These are phyloP conservation scores for Solanum pimpinellifolium DNA, from an alignment of 257 asterid genomes.

Conservation along the genomic window DNA sequence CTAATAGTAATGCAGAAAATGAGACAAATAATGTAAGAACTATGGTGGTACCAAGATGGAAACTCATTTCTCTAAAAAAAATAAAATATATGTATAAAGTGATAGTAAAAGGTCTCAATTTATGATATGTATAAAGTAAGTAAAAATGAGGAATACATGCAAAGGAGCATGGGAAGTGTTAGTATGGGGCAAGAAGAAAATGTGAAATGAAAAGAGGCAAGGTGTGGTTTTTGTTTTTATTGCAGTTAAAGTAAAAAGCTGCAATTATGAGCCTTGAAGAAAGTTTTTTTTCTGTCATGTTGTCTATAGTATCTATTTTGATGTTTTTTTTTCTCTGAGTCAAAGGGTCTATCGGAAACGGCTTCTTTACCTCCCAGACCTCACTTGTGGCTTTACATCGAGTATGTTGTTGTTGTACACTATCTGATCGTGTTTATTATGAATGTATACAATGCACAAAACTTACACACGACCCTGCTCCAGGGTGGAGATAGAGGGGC, in stretches of 20 bases:
- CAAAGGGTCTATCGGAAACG: not conserved
- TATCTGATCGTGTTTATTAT: not conserved
- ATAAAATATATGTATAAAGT: not conserved
- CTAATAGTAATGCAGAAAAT: slow-evolving; percentile 32
- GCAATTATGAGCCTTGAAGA: not conserved
- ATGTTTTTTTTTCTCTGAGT: not conserved
- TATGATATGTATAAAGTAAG: not conserved
- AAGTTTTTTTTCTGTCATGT: not conserved
- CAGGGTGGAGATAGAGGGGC: not conserved
- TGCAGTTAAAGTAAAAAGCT: not conserved
- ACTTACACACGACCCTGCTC: not conserved
- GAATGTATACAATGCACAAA: not conserved
- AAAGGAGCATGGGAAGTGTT: not conserved
- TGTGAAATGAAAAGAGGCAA: not conserved
- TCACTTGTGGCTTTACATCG: not conserved
- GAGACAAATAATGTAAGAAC: slow-evolving; percentile 31
- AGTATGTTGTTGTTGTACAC: not conserved
- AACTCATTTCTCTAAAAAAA: slow-evolving; percentile 27
- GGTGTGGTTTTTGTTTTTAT: not conserved
- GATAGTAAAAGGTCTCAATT: not conserved
- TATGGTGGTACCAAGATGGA: slow-evolving; percentile 38
- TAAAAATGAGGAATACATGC: not conserved
- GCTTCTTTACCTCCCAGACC: not conserved
- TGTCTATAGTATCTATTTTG: not conserved
- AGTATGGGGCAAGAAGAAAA: not conserved